phyloP scores from a whole-genome alignment of 2,329 filamentous ascomycete species.

The Ophiostoma tasmaniense region DNA sequence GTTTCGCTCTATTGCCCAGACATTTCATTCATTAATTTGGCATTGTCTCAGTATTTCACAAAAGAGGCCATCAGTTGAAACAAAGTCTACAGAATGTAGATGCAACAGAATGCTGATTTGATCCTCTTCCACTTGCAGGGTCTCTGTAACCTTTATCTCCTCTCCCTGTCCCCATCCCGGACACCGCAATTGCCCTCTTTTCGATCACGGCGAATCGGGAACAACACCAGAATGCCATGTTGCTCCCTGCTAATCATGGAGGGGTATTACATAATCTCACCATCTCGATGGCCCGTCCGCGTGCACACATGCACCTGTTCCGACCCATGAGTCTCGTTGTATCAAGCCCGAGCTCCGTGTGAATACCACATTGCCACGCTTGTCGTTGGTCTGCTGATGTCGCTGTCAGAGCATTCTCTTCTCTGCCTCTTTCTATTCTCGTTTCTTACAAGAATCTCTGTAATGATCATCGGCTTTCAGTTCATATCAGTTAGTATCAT shows the following conservation, averaged over 20 bases:
- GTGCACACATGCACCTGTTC: neutral
- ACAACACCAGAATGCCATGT: neutral
- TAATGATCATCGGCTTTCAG: too few species aligned
- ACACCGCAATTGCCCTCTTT: slow-evolving; percentile 11
- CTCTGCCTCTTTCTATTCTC: too few species aligned
- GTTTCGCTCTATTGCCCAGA: neutral
- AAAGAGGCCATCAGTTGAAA: too few species aligned
- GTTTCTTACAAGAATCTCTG: too few species aligned
- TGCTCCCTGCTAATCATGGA: neutral
- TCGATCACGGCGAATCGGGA: slow-evolving; percentile 22
- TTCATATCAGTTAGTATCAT: too few species aligned
- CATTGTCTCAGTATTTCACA: neutral
- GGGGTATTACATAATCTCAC: neutral
- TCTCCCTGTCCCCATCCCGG: neutral
- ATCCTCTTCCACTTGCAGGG: neutral
- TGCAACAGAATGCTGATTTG: too few species aligned
- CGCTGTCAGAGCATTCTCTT: too few species aligned
- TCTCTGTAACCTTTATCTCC: too few species aligned
- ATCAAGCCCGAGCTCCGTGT: neutral
- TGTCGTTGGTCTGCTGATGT: neutral
- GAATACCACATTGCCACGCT: neutral
- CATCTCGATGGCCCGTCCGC: neutral
- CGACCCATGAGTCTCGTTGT: neutral
- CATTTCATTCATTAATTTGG: neutral
- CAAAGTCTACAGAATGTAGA: too few species aligned